These are phyloP conservation scores for Dactylorhiza incarnata DNA, from an alignment of 106 monocot genomes.

Conservation along the genomic window DNA sequence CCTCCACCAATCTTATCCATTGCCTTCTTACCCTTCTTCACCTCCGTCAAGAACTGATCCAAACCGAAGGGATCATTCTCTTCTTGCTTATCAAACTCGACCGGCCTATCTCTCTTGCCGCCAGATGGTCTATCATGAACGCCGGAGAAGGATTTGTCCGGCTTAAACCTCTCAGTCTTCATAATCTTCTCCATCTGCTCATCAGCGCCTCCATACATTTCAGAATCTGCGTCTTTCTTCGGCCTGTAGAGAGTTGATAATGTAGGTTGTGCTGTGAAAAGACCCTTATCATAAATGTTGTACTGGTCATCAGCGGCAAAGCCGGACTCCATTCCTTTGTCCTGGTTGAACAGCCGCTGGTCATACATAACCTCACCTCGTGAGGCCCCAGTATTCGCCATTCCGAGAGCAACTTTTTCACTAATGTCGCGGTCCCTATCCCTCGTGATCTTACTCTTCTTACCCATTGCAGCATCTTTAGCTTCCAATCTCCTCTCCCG, in stretches of 20 bases:
- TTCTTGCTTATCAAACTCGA: slow-evolving; percentile 92
- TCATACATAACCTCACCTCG: slow-evolving; percentile 93
- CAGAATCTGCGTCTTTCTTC: slow-evolving; percentile 74
- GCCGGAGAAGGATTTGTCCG: slow-evolving; percentile 85
- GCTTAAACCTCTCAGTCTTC: slow-evolving; percentile 91
- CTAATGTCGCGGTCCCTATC: slow-evolving; percentile 87
- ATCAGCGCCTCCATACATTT: slow-evolving; percentile 85
- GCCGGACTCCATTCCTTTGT: slow-evolving; percentile 96
- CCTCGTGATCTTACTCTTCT: slow-evolving; percentile 88
- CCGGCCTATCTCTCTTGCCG: slow-evolving; percentile 74
- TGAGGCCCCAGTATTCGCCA: slow-evolving; percentile 73
- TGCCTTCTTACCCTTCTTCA: slow-evolving; percentile 95
- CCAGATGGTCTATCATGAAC: slow-evolving; percentile 60
- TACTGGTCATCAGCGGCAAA: slow-evolving; percentile 92
- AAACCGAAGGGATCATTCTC: slow-evolving; percentile 92
- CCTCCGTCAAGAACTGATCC: slow-evolving; percentile 97
- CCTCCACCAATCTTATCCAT: slow-evolving; percentile 94
- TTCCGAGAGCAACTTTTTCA: slow-evolving; percentile 95
- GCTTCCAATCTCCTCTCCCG: slow-evolving; percentile 89
- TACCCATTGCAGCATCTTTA: slow-evolving; percentile 74
- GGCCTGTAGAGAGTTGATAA: slow-evolving; percentile 90
- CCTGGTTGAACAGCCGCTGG: slow-evolving; percentile 95
- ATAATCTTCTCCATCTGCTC: slow-evolving; percentile 90
- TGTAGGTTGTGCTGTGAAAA: slow-evolving; percentile 92
- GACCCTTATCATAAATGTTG: slow-evolving; percentile 86